A percentile compares a stretch with the other conserved stretches of the same genome.
Conservation (phyloP, 176 grass and related monocot species). For the Zea luxurians region DNA sequence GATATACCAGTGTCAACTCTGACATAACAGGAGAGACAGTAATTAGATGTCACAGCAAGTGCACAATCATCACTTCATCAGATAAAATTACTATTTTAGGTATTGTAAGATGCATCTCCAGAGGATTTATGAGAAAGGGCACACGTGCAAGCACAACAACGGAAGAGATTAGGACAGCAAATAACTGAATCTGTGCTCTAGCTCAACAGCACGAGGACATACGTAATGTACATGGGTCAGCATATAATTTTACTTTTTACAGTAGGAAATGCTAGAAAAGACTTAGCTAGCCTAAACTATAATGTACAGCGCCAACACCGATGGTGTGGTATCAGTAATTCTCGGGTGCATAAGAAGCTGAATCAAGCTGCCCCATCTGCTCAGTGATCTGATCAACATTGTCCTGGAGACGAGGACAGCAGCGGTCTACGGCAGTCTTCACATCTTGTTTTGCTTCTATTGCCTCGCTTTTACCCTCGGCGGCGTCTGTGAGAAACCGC, state of each 20-base stretch:
- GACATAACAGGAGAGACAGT: too few species aligned
- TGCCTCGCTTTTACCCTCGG: constrained; percentile 6
- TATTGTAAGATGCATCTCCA: neutral
- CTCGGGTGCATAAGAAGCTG: constrained; percentile 40
- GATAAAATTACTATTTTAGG: neutral
- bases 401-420: constrained; percentile 4
- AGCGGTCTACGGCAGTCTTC: neutral
- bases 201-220: neutral
- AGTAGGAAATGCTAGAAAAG: neutral
- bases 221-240: too few species aligned
- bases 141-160: neutral
- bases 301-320: constrained; percentile 15
- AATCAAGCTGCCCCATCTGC: constrained; percentile 52
- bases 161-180: neutral
- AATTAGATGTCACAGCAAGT: neutral
- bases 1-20: too few species aligned
- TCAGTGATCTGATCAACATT: constrained; percentile 41
- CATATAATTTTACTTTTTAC: neutral
- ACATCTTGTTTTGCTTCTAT: constrained; percentile 8
- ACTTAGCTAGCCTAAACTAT: constrained; percentile 8
- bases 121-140: neutral
- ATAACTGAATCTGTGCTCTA: too few species aligned
- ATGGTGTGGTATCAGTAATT: constrained; percentile 20
- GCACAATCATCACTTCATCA: too few species aligned
- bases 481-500: constrained; percentile 52